Evolutionary conservation across 768 basidiomycete species (phyloP).

Genomic region (Boletus fagicola): DNA sequence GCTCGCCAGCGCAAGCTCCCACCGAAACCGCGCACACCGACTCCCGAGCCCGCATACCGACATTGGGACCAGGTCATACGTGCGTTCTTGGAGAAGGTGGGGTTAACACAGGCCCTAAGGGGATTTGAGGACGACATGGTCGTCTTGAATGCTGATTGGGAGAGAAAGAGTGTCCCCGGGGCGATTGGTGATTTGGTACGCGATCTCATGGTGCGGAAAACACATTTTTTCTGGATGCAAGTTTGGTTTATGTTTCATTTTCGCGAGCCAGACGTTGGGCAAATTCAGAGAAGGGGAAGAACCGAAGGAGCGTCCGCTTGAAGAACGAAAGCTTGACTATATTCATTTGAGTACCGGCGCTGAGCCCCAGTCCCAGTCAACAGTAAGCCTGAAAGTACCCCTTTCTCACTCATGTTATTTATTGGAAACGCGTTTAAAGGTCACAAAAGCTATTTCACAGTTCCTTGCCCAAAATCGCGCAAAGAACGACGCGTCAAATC

Average conservation of each 20-base stretch:
- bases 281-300: constrained; percentile 30
- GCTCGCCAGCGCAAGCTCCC: constrained; percentile 32
- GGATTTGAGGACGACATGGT: constrained; percentile 73
- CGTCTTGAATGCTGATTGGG: constrained; percentile 66
- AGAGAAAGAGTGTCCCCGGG: constrained; percentile 51
- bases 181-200: constrained; percentile 53
- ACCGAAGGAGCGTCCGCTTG: constrained; percentile 40
- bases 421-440: constrained; percentile 37
- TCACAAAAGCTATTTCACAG: constrained; percentile 67
- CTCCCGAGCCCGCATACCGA: constrained; percentile 46
- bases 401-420: background rate
- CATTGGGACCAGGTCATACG: constrained; percentile 63
- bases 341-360: constrained; percentile 47
- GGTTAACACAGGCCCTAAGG: constrained; percentile 54
- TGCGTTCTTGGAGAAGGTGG: constrained; percentile 52
- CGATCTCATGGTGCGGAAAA: constrained; percentile 47
- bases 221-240: background rate
- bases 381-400: constrained; percentile 44
- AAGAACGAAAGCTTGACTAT: constrained; percentile 70
- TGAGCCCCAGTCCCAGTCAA: constrained; percentile 52
- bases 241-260: constrained; percentile 1
- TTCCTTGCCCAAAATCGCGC: constrained; percentile 71
- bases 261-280: constrained; percentile 25
- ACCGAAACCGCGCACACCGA: constrained; percentile 31
- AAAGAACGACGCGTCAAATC: constrained; percentile 74